Percentiles rank a stretch among this genome's conserved stretches.
Evolutionary conservation across 1,284 basidiomycete species (phyloP).

Genomic region (Leccinum holopus): DNA sequence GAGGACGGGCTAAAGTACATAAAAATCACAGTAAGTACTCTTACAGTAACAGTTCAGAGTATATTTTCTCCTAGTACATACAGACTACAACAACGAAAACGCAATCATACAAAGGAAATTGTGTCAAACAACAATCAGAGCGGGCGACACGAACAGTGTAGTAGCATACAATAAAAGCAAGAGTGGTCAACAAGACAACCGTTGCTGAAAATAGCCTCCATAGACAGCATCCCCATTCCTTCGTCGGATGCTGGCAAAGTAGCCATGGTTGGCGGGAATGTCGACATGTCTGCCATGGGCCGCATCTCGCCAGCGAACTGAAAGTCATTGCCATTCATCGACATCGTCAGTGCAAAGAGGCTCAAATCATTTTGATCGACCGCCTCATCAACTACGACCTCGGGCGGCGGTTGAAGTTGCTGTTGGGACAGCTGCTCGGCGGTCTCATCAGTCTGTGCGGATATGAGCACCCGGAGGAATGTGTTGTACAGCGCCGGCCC

Average conservation of each 20-base stretch:
- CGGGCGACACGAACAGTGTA: constrained; percentile 1
- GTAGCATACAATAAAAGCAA: constrained; percentile 6
- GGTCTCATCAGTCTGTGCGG: constrained; percentile 51
- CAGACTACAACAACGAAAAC: constrained; percentile 6
- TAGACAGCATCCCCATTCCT: constrained; percentile 56
- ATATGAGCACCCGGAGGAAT: constrained; percentile 79
- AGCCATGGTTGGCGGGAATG: constrained; percentile 81
- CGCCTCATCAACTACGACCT: constrained; percentile 21
- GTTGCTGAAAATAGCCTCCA: constrained; percentile 75
- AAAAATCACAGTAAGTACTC: constrained; percentile 1
- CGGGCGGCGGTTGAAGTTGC: constrained; percentile 24
- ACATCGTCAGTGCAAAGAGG: constrained; percentile 27
- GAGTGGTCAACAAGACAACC: constrained; percentile 29
- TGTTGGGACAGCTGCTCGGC: constrained; percentile 21
- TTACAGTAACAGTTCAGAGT: not conserved
- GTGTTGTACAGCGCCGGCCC: constrained; percentile 78
- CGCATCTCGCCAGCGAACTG: constrained; percentile 79
- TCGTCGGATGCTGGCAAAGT: constrained; percentile 48
- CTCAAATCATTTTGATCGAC: constrained; percentile 27
- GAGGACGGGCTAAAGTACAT: not conserved
- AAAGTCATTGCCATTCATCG: constrained; percentile 46
- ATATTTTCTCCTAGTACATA: constrained; percentile 25
- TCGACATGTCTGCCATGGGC: constrained; percentile 72
- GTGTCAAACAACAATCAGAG: constrained; percentile 9
- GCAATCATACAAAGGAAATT: constrained; percentile 18